Conservation (phyloP, 108 stramenopile species). For the Fistulifera pelliculosa region DNA sequence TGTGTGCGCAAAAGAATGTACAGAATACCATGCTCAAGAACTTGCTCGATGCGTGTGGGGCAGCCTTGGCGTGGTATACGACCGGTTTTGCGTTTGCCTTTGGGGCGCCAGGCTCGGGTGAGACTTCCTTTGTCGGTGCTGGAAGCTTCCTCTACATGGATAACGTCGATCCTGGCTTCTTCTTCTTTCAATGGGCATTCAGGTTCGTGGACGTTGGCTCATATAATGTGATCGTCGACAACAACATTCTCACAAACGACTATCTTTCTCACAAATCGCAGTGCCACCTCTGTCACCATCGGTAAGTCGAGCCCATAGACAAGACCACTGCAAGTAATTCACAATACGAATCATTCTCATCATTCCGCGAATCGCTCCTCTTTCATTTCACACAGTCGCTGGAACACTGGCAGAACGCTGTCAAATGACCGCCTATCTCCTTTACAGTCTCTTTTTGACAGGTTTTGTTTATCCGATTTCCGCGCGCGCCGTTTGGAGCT, state of each 20-base stretch:
- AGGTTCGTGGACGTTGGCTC: too few relatives aligned
- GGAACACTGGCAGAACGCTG: conserved; percentile 89
- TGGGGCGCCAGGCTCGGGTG: conserved; percentile 28
- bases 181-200: conserved; percentile 82
- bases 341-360: too few relatives aligned
- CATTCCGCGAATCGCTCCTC: conserved; percentile 58
- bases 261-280: too few relatives aligned
- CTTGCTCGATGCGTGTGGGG: conserved; percentile 78
- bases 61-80: conserved; percentile 57
- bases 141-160: conserved; percentile 42
- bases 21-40: conserved; percentile 88
- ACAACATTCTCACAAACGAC: too few relatives aligned
- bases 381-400: conserved; percentile 87
- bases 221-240: too few relatives aligned
- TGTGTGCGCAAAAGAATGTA: conserved; percentile 75
- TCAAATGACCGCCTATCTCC: conserved; percentile 65
- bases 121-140: conserved; percentile 43
- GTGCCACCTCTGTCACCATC: conserved; percentile 82
- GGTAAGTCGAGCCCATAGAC: conserved; percentile 70
- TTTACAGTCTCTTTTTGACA: conserved; percentile 50
- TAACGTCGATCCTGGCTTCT: conserved; percentile 61
- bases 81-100: conserved; percentile 77
- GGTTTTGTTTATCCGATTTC: conserved; percentile 78
- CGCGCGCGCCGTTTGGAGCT: conserved; percentile 60
- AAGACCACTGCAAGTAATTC: conserved; percentile 54